Base-by-base conservation (phyloP, 1,139 yeast genomes). In the Taphrina communis region DNA sequence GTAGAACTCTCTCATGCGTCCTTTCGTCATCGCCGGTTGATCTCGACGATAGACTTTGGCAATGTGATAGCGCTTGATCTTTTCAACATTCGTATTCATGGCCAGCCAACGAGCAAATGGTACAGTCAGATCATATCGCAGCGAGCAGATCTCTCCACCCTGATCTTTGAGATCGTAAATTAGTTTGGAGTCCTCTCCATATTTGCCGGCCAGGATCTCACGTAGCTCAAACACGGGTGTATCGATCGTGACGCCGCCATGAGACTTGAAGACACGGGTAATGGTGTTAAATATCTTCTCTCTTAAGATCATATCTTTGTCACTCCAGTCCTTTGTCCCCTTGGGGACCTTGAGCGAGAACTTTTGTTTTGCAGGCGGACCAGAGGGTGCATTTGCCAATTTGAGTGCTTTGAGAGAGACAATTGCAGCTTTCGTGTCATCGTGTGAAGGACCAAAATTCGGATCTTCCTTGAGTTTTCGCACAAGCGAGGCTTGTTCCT, bases 1-100 rank as follows among this genome's bases (percentile, higher is more conserved):
- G 80, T 94, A 94, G 76, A 94, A 94, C 80, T 94, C 99, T 84
- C 99, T 89, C 99, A 94, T 94, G 80, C 99, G 87, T 71, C 99
- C 99, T 80, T 94, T 94, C 70, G 98, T 93, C 99, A 94, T 94
- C 17, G 99, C 99, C 6, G 99, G 99, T 80, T 94, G 99, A 78
- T 94, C 99, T 81, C 99, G 88, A 81, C 99, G 86, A 81, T 94
- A 94, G 68, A 94, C 99, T 80, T 94, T 94, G 74, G 99, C 99
- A 74, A 94, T 90, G 81, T 94, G 99, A 79, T 87, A 94, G 77
- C 99, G 85, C 81, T 94, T 94, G 80, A 94, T 94, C 77, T 83
- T 86, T 75, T 90, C 88, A 72, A 94, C 85, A 17, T 74, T 73
- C 76, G 90, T 91, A 82, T 94, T 94, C 88, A 91, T 89, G 46